These are phyloP conservation scores for Rhynchospora pubera DNA, from an alignment of 176 grass and related monocot species.

Conservation along the genomic window DNA sequence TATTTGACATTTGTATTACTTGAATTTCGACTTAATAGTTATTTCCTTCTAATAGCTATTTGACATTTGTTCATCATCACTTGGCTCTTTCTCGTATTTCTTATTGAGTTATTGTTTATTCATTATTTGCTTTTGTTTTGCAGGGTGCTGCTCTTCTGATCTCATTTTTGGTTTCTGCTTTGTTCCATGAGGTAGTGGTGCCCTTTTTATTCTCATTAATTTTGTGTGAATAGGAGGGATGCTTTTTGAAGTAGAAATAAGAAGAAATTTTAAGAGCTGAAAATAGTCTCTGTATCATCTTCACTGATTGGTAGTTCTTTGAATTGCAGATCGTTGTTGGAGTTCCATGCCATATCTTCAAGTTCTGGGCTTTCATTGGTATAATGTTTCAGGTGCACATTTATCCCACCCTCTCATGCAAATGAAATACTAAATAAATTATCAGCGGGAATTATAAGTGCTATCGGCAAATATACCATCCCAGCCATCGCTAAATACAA, in stretches of 20 bases:
- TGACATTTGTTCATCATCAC: neutral
- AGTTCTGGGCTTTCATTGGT: conserved; percentile 92
- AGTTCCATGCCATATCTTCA: conserved; percentile 94
- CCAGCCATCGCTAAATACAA: no score
- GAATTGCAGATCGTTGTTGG: conserved; percentile 65
- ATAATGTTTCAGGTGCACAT: conserved; percentile 78
- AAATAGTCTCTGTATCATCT: neutral
- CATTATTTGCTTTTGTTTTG: conserved; percentile 28
- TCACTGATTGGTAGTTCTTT: conserved; percentile 11
- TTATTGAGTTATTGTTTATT: neutral
- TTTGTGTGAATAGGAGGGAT: neutral
- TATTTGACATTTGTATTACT: neutral
- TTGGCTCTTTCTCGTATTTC: neutral
- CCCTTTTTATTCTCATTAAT: neutral
- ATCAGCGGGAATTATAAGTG: no score
- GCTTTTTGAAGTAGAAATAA: neutral
- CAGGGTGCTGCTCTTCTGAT: conserved; percentile 84
- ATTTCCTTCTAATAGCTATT: neutral
- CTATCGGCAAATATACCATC: no score
- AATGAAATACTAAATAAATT: neutral
- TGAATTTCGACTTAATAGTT: neutral
- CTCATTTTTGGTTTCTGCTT: conserved; percentile 82
- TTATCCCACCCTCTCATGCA: neutral
- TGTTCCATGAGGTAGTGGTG: conserved; percentile 90
- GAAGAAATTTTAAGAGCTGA: neutral